A percentile compares a stretch with the other conserved stretches of the same genome.
Conservation (phyloP, 1,139 yeast species). For the Pichia sp. region DNA sequence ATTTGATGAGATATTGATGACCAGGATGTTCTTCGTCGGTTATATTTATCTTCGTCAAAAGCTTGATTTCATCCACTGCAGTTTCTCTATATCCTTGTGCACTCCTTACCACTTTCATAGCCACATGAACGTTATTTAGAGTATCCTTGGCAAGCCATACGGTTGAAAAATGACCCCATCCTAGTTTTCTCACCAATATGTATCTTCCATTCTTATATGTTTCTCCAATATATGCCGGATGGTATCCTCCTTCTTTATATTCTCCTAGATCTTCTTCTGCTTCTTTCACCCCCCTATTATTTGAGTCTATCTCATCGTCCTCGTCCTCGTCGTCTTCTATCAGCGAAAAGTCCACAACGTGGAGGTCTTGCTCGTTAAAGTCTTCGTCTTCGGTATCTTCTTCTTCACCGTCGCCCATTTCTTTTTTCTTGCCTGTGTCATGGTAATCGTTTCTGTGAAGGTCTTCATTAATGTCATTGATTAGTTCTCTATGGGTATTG, state of each 20-base stretch:
- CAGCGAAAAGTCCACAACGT: conserved; percentile 21
- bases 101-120: conserved; percentile 78
- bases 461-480: not conserved
- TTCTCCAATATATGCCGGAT: conserved; percentile 79
- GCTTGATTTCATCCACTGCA: conserved; percentile 76
- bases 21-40: conserved; percentile 67
- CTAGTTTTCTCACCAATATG: conserved; percentile 68
- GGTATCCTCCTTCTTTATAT: conserved; percentile 81
- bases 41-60: conserved; percentile 45
- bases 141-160: conserved; percentile 80
- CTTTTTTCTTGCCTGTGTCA: not conserved
- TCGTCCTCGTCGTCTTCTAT: conserved; percentile 18
- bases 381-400: not conserved
- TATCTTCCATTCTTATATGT: conserved; percentile 57
- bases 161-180: conserved; percentile 91
- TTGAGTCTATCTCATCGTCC: conserved; percentile 23
- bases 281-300: not conserved
- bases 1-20: conserved; percentile 60
- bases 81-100: conserved; percentile 61
- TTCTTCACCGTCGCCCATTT: not conserved
- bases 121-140: conserved; percentile 57
- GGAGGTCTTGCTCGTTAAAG: conserved; percentile 13
- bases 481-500: not conserved
- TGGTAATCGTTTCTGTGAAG: no score
- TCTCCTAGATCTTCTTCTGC: conserved; percentile 67